Conservation (phyloP, 2,329 filamentous ascomycete species). For the Fusarium sarcochroum region DNA sequence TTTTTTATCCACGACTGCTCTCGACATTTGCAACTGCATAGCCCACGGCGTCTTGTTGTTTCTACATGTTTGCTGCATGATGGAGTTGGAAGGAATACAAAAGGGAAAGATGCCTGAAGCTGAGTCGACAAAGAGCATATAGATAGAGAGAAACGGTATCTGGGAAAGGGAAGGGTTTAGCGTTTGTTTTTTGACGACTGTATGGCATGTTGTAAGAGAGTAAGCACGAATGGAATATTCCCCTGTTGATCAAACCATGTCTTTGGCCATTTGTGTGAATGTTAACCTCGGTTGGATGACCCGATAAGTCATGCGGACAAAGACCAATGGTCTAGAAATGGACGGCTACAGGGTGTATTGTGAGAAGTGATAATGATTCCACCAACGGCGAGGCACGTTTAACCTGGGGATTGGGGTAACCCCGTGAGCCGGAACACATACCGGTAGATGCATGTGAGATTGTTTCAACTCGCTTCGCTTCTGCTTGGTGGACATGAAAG, state of each 20-base stretch:
- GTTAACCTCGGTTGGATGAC: slow-evolving; percentile 25
- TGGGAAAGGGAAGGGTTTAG: slow-evolving; percentile 4
- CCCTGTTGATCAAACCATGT: slow-evolving; percentile 11
- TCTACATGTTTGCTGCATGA: slow-evolving; percentile 40
- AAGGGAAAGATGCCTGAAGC: slow-evolving; percentile 10
- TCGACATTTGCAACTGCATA: slow-evolving; percentile 44
- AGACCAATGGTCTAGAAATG: slow-evolving; percentile 4
- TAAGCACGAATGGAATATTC: slow-evolving; percentile 17
- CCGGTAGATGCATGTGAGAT: slow-evolving; percentile 8
- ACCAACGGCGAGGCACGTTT: slow-evolving; percentile 24
- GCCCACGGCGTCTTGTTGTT: slow-evolving; percentile 46
- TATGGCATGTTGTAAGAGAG: slow-evolving; percentile 27
- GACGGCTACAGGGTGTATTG: not conserved
- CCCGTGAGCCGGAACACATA: slow-evolving; percentile 3
- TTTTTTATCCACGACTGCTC: slow-evolving; percentile 24
- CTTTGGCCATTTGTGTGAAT: slow-evolving; percentile 13
- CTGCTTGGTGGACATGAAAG: no score
- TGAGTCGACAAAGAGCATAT: not conserved
- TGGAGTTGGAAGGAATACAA: slow-evolving; percentile 35
- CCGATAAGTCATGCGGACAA: slow-evolving; percentile 18
- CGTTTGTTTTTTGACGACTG: slow-evolving; percentile 16
- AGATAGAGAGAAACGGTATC: slow-evolving; percentile 12
- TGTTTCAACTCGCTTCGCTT: no score
- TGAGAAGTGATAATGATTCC: slow-evolving; percentile 22
- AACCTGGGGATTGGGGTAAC: slow-evolving; percentile 19